Conservation (phyloP, 2,329 filamentous ascomycete species). For the Epichloe sp. region DNA sequence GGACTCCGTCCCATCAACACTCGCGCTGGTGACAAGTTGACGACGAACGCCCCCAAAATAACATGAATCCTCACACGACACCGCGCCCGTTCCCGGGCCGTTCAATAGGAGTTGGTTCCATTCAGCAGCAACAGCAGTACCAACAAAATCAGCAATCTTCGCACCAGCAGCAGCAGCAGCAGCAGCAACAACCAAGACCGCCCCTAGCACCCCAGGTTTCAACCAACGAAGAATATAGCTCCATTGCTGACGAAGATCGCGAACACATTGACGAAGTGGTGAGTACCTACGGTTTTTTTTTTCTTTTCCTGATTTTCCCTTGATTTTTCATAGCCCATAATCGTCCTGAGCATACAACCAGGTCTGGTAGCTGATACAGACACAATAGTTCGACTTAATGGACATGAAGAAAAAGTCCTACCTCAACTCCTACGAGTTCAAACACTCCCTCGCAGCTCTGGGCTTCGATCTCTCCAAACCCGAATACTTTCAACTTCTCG, state of each 20-base stretch:
- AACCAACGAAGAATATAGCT: slow-evolving; percentile 25
- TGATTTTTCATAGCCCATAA: too few relatives aligned
- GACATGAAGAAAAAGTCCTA: slow-evolving; percentile 93
- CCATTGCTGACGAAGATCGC: slow-evolving; percentile 71
- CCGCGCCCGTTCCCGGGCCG: slow-evolving; percentile 24
- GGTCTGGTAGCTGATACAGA: background rate
- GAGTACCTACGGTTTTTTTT: slow-evolving; percentile 24
- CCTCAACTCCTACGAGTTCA: slow-evolving; percentile 97
- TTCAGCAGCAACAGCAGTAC: slow-evolving; percentile 19
- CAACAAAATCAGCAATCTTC: slow-evolving; percentile 20
- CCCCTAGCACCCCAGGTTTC: slow-evolving; percentile 22
- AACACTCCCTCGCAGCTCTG: slow-evolving; percentile 88
- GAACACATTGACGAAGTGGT: slow-evolving; percentile 92
- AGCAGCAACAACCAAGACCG: slow-evolving; percentile 12
- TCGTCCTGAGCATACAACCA: background rate
- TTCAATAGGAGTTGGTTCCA: slow-evolving; percentile 19
- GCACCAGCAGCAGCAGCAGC: slow-evolving; percentile 6
- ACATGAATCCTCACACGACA: slow-evolving; percentile 26
- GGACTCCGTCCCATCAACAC: too few relatives aligned
- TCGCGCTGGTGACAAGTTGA: background rate
- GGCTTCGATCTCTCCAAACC: slow-evolving; percentile 84
- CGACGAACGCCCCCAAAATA: background rate
- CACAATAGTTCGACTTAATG: slow-evolving; percentile 71
- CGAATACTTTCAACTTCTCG: slow-evolving; percentile 70
- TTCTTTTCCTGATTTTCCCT: background rate